Conservation (phyloP, 257 asterid genomes). For the Paraleonurus japonicus region DNA sequence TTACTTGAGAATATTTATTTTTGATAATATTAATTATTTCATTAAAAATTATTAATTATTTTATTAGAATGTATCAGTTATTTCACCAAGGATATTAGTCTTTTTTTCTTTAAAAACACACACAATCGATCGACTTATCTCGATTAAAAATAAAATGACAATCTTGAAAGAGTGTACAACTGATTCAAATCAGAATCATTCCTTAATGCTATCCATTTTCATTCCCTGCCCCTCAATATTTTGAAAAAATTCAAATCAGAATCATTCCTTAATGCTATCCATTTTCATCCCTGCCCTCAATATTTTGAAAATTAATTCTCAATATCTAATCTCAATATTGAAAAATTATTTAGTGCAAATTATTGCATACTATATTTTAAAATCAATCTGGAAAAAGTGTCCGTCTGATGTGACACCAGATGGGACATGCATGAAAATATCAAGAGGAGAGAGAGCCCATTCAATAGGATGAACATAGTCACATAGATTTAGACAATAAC, state of each 20-base stretch:
- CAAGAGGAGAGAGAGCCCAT: slow-evolving; percentile 3
- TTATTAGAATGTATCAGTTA: too few relatives aligned
- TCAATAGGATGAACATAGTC: slow-evolving; percentile 8
- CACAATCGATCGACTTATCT: too few relatives aligned
- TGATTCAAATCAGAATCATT: neutral
- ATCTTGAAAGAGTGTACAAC: slow-evolving; percentile 3
- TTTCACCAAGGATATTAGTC: too few relatives aligned
- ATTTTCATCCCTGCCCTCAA: neutral
- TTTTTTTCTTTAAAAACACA: too few relatives aligned
- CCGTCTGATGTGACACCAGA: neutral
- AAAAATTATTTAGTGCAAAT: too few relatives aligned
- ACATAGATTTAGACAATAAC: neutral
- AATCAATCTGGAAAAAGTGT: slow-evolving; percentile 13
- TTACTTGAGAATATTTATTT: too few relatives aligned
- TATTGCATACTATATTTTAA: neutral
- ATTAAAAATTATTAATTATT: too few relatives aligned
- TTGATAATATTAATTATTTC: too few relatives aligned
- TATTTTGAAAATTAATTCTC: too few relatives aligned
- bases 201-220: neutral
- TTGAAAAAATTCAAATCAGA: neutral
- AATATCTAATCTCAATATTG: too few relatives aligned
- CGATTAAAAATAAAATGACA: neutral
- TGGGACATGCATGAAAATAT: neutral
- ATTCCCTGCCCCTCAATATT: neutral
- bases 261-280: neutral